Evolutionary conservation across 2,329 filamentous ascomycete species (phyloP).

Genomic region (Stachybotrys chlorohalonatus): DNA sequence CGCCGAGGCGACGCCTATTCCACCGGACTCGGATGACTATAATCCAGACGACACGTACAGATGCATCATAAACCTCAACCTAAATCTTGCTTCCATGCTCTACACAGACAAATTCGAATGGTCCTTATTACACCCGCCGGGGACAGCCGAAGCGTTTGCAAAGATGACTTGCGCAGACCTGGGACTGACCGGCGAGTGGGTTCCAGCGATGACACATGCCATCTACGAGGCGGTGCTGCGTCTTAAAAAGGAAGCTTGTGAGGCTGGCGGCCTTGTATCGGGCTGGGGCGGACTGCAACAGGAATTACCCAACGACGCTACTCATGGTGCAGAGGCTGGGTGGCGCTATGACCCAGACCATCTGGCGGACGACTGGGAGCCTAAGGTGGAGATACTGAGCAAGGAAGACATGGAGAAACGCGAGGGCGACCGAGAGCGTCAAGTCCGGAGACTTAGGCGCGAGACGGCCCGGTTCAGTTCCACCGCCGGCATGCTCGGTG

Average conservation of each 20-base stretch:
- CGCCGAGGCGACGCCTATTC: constrained; percentile 57
- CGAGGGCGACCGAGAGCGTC: constrained; percentile 86
- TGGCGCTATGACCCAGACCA: constrained; percentile 95
- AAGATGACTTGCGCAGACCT: constrained; percentile 89
- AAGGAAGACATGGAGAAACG: constrained; percentile 98
- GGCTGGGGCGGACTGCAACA: constrained; percentile 50
- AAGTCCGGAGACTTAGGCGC: constrained; percentile 75
- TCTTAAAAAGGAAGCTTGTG: constrained; percentile 92
- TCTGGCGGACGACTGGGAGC: constrained; percentile 75
- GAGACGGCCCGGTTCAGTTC: constrained; percentile 92
- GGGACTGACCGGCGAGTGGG: constrained; percentile 84
- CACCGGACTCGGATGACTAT: constrained; percentile 57
- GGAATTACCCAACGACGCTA: constrained; percentile 84
- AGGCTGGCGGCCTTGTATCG: constrained; percentile 77
- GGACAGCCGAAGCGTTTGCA: constrained; percentile 86
- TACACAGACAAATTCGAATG: constrained; percentile 98
- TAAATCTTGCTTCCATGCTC: constrained; percentile 83
- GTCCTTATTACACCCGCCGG: constrained; percentile 86
- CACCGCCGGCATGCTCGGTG: constrained; percentile 70
- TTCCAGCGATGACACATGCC: constrained; percentile 86
- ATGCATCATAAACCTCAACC: constrained; percentile 82
- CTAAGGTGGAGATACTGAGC: constrained; percentile 69
- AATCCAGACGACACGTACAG: constrained; percentile 94
- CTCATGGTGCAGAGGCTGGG: constrained; percentile 72
- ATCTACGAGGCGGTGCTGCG: constrained; percentile 93